Conservation (phyloP, 2,329 filamentous ascomycete species). For the Aspergillus intermedius region DNA sequence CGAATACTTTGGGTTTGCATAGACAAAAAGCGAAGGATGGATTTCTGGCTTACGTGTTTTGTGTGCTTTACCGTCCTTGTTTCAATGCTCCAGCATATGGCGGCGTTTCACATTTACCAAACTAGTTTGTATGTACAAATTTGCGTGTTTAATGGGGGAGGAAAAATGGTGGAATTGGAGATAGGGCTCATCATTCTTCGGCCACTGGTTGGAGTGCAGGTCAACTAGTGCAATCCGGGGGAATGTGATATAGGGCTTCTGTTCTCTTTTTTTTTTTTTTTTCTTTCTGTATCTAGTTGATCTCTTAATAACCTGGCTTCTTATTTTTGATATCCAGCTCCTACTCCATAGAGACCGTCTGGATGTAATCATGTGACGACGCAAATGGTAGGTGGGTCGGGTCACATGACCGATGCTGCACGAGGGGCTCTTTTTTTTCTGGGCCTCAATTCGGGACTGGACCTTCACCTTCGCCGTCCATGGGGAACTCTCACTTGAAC, state of each 20-base stretch:
- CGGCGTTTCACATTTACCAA: constrained; percentile 24
- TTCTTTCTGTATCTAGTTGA: constrained; percentile 12
- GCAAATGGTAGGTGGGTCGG: no score
- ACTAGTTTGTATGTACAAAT: constrained; percentile 16
- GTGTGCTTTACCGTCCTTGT: constrained; percentile 1
- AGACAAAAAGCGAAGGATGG: constrained; percentile 28
- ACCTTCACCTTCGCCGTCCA: background rate
- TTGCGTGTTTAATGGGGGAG: constrained; percentile 4
- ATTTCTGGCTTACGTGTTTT: constrained; percentile 10
- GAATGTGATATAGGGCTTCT: constrained; percentile 7
- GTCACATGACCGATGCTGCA: background rate
- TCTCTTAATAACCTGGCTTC: background rate
- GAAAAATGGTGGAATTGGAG: constrained; percentile 13
- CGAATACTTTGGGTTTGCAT: constrained; percentile 96
- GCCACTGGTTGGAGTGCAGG: constrained; percentile 37
- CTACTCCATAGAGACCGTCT: no score
- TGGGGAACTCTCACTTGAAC: background rate
- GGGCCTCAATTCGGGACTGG: background rate
- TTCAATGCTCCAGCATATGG: constrained; percentile 27
- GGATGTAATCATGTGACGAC: background rate
- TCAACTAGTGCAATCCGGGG: constrained; percentile 19
- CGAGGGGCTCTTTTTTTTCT: background rate
- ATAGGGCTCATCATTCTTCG: constrained; percentile 3
- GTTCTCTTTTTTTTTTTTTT: constrained; percentile 15
- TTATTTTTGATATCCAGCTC: background rate